Percentiles rank a stretch among this genome's conserved stretches.
Evolutionary conservation across 2,329 filamentous ascomycete species (phyloP).

Genomic region (Drechmeria coniospora): DNA sequence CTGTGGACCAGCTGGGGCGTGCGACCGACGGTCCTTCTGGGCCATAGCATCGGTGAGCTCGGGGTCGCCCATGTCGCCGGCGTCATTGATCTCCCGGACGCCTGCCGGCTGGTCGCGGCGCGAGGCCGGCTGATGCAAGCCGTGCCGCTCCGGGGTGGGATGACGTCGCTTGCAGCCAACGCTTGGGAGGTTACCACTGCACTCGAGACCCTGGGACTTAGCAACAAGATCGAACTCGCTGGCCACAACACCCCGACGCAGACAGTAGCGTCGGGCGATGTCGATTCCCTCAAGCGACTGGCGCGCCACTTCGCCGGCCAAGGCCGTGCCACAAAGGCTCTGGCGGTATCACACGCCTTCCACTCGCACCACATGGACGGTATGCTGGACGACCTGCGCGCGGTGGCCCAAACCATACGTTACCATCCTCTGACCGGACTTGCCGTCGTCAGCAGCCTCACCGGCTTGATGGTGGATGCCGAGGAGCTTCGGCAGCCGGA

Average conservation of each 20-base stretch:
- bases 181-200: conserved; percentile 25
- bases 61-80: conserved; percentile 16
- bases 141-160: conserved; percentile 20
- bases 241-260: conserved; percentile 63
- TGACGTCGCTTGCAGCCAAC: conserved; percentile 16
- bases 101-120: conserved; percentile 15
- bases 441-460: conserved; percentile 52
- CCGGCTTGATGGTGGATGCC: conserved; percentile 33
- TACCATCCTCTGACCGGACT: conserved; percentile 25
- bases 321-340: conserved; percentile 26
- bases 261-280: conserved; percentile 45
- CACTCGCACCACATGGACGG: conserved; percentile 34
- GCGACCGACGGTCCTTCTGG: conserved; percentile 12
- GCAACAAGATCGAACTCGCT: conserved; percentile 32
- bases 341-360: conserved; percentile 35
- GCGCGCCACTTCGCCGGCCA: conserved; percentile 19
- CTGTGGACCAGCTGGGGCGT: conserved; percentile 17
- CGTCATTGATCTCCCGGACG: conserved; percentile 14
- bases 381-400: conserved; percentile 40
- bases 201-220: conserved; percentile 8
- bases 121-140: conserved; percentile 29
- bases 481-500: conserved; percentile 33
- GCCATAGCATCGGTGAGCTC: conserved; percentile 11
- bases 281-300: conserved; percentile 24
- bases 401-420: conserved; percentile 21